These are phyloP conservation scores for Mesembryanthemum crystallinum DNA, from an alignment of 148 eudicot genomes.

Conservation along the genomic window DNA sequence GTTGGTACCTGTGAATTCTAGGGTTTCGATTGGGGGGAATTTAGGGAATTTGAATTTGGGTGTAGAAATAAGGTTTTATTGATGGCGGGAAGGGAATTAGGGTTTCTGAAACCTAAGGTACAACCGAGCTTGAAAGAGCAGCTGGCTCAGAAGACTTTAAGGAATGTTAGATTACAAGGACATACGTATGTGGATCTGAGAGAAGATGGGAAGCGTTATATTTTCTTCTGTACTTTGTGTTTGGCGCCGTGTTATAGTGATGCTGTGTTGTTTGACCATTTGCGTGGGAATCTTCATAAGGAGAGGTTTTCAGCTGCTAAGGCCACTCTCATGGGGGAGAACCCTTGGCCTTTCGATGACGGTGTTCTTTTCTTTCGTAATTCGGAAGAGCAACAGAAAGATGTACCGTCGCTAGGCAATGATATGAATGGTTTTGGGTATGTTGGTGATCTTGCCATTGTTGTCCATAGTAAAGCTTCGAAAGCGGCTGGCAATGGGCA, in stretches of 20 bases:
- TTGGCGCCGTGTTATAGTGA: slow-evolving; percentile 79
- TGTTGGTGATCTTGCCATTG: slow-evolving; percentile 50
- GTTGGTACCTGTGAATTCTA: slow-evolving; percentile 12
- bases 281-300: slow-evolving; percentile 69
- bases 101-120: slow-evolving; percentile 38
- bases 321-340: slow-evolving; percentile 64
- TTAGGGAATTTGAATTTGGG: slow-evolving; percentile 2
- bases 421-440: slow-evolving; percentile 24
- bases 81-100: slow-evolving; percentile 70
- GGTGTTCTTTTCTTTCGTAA: slow-evolving; percentile 73
- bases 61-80: slow-evolving; percentile 19
- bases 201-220: slow-evolving; percentile 65
- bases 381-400: slow-evolving; percentile 32
- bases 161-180: slow-evolving; percentile 62
- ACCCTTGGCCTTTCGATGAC: slow-evolving; percentile 89
- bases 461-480: slow-evolving; percentile 29
- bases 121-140: slow-evolving; percentile 59
- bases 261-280: slow-evolving; percentile 55
- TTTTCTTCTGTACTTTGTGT: slow-evolving; percentile 87
- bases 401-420: slow-evolving; percentile 14
- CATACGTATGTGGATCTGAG: slow-evolving; percentile 85
- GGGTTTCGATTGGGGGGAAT: slow-evolving; percentile 12
- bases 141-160: slow-evolving; percentile 53
- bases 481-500: slow-evolving; percentile 12
- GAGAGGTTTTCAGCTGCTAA: slow-evolving; percentile 56